Evolutionary conservation across 2,329 filamentous ascomycete genomes (phyloP).

Genomic region (Scytalidium lignicola): DNA sequence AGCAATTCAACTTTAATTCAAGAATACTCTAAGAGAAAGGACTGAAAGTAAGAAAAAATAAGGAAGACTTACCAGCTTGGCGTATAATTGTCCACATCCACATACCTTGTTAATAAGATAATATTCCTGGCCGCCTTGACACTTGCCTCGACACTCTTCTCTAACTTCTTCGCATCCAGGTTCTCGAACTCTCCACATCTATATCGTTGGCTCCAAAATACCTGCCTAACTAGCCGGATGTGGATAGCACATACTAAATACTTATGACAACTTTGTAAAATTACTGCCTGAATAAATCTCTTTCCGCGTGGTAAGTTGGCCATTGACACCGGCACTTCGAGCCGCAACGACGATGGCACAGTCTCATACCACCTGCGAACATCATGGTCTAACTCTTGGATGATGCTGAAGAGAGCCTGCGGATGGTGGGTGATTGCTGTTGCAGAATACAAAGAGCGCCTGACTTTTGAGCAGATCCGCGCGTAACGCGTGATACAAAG

Average conservation of each 20-base stretch:
- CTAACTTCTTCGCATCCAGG: no score
- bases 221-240: no score
- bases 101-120: no score
- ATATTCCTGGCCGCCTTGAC: no score
- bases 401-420: not conserved
- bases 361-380: not conserved
- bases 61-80: not conserved
- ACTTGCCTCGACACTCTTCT: no score
- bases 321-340: not conserved
- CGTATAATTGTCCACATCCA: no score
- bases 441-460: not conserved
- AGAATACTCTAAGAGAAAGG: no score
- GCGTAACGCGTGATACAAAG: not conserved
- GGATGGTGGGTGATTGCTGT: not conserved
- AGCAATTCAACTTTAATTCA: not conserved
- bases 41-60: not conserved
- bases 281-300: not conserved
- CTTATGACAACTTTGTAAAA: no score
- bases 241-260: no score
- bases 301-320: not conserved
- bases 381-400: not conserved
- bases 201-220: no score
- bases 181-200: no score
- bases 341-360: not conserved
- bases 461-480: not conserved